Evolutionary conservation across 768 basidiomycete genomes (phyloP).

Genomic region (Termitomyces sp.): DNA sequence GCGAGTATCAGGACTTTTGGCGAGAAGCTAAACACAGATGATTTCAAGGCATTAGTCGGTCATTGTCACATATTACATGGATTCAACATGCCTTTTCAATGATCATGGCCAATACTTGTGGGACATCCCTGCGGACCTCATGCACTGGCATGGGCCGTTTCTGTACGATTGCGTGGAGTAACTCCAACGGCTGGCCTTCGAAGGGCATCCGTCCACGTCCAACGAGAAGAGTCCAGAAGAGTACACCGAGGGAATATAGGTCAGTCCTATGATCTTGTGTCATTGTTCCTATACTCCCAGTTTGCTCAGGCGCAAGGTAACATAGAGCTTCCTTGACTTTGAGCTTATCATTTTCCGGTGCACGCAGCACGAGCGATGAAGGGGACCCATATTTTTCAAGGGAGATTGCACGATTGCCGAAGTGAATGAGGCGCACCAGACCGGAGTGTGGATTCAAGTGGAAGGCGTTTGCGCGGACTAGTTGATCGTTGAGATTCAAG

Average conservation of each 20-base stretch:
- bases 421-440: constrained; percentile 66
- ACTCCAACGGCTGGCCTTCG: constrained; percentile 56
- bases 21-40: constrained; percentile 41
- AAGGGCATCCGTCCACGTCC: constrained; percentile 62
- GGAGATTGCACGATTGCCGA: constrained; percentile 69
- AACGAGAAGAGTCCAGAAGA: constrained; percentile 74
- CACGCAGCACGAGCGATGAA: constrained; percentile 59
- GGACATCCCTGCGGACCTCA: constrained; percentile 68
- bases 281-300: constrained; percentile 67
- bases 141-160: constrained; percentile 72
- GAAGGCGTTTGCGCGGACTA: constrained; percentile 73
- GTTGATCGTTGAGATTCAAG: neutral
- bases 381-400: constrained; percentile 70
- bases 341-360: constrained; percentile 59
- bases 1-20: constrained; percentile 61
- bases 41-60: constrained; percentile 8
- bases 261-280: constrained; percentile 72
- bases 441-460: constrained; percentile 69
- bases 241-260: constrained; percentile 65
- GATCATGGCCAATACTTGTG: constrained; percentile 64
- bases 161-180: constrained; percentile 67
- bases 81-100: constrained; percentile 51
- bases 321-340: constrained; percentile 74
- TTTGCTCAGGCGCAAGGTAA: constrained; percentile 75
- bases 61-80: neutral